Evolutionary conservation across 1,284 basidiomycete species (phyloP).

Genomic region (Heimioporus punctisporus): DNA sequence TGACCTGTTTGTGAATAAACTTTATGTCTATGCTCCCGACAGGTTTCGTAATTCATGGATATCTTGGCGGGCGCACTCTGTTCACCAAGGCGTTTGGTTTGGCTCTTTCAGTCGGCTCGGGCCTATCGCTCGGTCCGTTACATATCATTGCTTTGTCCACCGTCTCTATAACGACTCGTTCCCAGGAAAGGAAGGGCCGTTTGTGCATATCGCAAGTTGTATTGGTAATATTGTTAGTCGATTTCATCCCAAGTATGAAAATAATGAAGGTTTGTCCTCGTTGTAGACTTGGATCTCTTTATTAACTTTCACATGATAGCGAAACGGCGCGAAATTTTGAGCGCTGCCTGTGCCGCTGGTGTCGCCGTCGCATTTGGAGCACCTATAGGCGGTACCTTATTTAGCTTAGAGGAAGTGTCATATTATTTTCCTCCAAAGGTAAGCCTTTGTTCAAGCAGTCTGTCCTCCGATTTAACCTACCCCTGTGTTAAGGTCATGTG

Average conservation of each 20-base stretch:
- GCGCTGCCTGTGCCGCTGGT: slow-evolving; percentile 90
- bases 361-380: slow-evolving; percentile 94
- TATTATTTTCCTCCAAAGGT: slow-evolving; percentile 96
- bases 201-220: slow-evolving; percentile 96
- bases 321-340: slow-evolving; percentile 91
- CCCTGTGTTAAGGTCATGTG: slow-evolving; percentile 86
- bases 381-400: slow-evolving; percentile 92
- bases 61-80: slow-evolving; percentile 88
- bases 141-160: slow-evolving; percentile 4
- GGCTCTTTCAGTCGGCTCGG: slow-evolving; percentile 90
- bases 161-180: slow-evolving; percentile 2
- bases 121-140: slow-evolving; percentile 74
- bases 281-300: background rate
- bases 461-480: background rate
- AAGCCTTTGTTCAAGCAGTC: slow-evolving; percentile 15
- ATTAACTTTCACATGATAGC: slow-evolving; percentile 46
- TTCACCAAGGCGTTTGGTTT: slow-evolving; percentile 93
- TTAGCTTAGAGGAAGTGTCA: slow-evolving; percentile 93
- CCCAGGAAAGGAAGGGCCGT: slow-evolving; percentile 89
- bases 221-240: slow-evolving; percentile 95
- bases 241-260: slow-evolving; percentile 87
- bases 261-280: slow-evolving; percentile 77
- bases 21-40: slow-evolving; percentile 3
- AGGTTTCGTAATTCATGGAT: slow-evolving; percentile 99
- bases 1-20: background rate